phyloP scores from a whole-genome alignment of 2,329 filamentous ascomycete species.

The Exophiala phaeomuriformis region DNA sequence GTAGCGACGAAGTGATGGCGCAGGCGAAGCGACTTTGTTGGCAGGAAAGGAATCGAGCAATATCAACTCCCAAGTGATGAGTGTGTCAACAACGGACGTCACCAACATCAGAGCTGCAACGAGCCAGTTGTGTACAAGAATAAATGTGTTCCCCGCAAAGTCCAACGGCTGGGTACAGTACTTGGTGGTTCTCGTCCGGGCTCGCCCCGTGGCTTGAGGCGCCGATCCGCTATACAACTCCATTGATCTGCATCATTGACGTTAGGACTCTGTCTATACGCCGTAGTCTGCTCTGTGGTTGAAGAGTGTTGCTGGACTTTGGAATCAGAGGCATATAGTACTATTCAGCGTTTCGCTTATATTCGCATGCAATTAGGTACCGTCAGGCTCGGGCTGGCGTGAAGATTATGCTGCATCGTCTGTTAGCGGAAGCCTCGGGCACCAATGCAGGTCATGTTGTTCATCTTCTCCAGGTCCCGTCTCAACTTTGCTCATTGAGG shows the following conservation, averaged over 20 bases:
- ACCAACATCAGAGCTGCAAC: no score
- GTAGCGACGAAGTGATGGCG: no score
- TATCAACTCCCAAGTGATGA: no score
- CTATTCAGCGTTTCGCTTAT: not conserved
- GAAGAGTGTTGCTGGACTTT: no score
- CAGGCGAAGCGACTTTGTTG: no score
- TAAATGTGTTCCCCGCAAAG: not conserved
- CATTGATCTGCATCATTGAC: conserved; percentile 1
- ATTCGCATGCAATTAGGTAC: not conserved
- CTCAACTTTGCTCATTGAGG: not conserved
- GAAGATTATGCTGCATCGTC: not conserved
- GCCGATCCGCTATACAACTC: not conserved
- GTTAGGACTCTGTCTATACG: no score
- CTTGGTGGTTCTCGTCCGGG: not conserved
- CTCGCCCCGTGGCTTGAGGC: not conserved
- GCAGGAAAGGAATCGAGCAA: no score
- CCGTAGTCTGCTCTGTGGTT: no score
- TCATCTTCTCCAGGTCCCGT: not conserved
- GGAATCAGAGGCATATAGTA: no score
- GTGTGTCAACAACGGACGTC: no score
- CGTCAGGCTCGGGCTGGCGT: not conserved
- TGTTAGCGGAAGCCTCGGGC: not conserved
- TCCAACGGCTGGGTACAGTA: not conserved
- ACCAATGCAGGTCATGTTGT: conserved; percentile 1
- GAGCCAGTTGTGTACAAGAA: no score